Base-by-base conservation (phyloP, 139 green algal species). In the Chlamydomonas eustigma region DNA sequence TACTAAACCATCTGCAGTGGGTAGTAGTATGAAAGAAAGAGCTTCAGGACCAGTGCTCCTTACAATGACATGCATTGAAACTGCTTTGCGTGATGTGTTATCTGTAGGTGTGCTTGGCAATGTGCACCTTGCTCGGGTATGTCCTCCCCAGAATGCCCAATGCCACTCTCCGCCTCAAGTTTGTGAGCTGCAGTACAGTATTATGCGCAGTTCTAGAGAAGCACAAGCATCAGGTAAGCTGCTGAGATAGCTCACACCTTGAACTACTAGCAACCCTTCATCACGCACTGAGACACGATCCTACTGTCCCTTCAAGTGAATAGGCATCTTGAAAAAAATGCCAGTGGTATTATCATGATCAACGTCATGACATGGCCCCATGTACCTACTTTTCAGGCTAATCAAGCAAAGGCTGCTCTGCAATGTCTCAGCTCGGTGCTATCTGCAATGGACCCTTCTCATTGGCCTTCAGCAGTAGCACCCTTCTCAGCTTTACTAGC, bases 111-210 rank as follows among this genome's bases (percentile, higher is more conserved):
- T 37, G 73, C 2, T 79, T 86, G 28, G 86, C 90, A 1, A 90
- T 94, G 85, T 86, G 83, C 71, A 88, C 81, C 31, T 39, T 94
- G 64, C 85, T 96, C 37, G 71, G 44, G 4, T 6, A 77, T 0
- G 80, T 89, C 28, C 81, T 96, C 31, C 78, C 74, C 0, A 81
- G 88, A 6, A 71, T 92, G 50, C 90, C 86, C 12, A 81, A 75
- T 33, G 18, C 77, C 30, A 84, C 93, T 30, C 66, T 96, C 75
- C 80, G 89, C 4, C 76, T 77, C 71, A 91, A 89, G 58, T 91
- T 88, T 69, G 51, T 71, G 0, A 74, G 83, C n/a, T 75, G 71
- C 52, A 76, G 64, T 8, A 28, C 52, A 37, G 34, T 94, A 6
- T 37, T 95, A 24, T 50, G 32, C 2, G 4, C 12, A 1, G 25